These are phyloP conservation scores for Sugiyamaella novakii DNA, from an alignment of 1,139 yeast species.

Conservation along the genomic window DNA sequence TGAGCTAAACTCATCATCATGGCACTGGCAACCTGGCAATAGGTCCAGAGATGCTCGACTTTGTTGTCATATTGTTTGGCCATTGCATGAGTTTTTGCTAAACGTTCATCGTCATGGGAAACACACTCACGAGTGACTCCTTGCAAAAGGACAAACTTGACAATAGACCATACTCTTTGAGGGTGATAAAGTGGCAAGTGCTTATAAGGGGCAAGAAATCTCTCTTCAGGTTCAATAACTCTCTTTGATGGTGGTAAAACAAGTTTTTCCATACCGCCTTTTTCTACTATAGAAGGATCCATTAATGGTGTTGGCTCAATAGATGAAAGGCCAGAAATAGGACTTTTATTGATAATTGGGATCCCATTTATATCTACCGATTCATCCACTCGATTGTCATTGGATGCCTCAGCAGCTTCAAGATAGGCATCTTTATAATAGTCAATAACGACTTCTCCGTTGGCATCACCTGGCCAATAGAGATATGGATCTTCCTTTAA, in stretches of 20 bases:
- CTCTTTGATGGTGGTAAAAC: background rate
- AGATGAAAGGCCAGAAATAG: background rate
- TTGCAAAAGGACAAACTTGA: constrained; percentile 55
- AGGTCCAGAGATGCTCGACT: constrained; percentile 68
- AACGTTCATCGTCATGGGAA: constrained; percentile 50
- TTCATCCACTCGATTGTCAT: constrained; percentile 17
- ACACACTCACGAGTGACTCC: constrained; percentile 71
- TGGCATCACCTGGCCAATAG: constrained; percentile 54
- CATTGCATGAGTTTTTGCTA: constrained; percentile 54
- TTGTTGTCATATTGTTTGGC: constrained; percentile 72
- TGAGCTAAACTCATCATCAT: constrained; percentile 82
- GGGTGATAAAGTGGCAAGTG: constrained; percentile 37
- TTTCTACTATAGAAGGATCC: background rate
- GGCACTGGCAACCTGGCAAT: constrained; percentile 73
- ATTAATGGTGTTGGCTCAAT: constrained; percentile 6
- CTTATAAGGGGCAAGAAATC: constrained; percentile 16
- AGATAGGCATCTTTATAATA: constrained; percentile 58
- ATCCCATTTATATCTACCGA: constrained; percentile 28
- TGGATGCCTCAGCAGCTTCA: background rate
- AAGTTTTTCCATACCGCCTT: constrained; percentile 1
- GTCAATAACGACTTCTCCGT: constrained; percentile 58
- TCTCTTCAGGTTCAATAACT: constrained; percentile 16
- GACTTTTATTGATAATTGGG: constrained; percentile 4
- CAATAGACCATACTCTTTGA: constrained; percentile 54
- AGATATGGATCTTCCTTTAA: constrained; percentile 64